Percentiles rank a stretch among this genome's conserved stretches.
Conservation (phyloP, 1,139 yeast species). For the Schwanniomyces etchellsii region DNA sequence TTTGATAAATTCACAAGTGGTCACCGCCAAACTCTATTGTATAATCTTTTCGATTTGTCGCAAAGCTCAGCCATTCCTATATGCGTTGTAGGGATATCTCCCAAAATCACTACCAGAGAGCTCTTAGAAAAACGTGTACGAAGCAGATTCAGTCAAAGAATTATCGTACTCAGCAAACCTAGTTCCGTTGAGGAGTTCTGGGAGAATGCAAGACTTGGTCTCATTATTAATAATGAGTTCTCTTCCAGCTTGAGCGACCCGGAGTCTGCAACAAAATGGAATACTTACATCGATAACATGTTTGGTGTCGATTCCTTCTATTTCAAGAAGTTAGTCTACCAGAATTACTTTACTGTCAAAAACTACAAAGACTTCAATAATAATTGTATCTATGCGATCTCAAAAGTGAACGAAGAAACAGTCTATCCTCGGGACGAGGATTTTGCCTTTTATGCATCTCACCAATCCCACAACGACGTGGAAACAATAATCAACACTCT, state of each 20-base stretch:
- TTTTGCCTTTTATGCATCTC: constrained; percentile 18
- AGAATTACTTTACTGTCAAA: constrained; percentile 54
- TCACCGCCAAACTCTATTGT: constrained; percentile 74
- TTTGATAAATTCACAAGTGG: constrained; percentile 72
- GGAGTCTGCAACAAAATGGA: constrained; percentile 43
- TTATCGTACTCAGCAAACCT: constrained; percentile 56
- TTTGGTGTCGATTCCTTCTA: constrained; percentile 9
- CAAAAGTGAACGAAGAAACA: constrained; percentile 15
- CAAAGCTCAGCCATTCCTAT: constrained; percentile 74
- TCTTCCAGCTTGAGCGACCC: constrained; percentile 12
- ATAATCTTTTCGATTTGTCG: constrained; percentile 80
- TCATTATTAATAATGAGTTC: constrained; percentile 18
- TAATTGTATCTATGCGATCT: constrained; percentile 42
- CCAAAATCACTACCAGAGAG: constrained; percentile 72
- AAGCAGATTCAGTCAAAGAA: constrained; percentile 80
- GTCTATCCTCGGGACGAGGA: constrained; percentile 31
- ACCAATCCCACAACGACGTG: constrained; percentile 16
- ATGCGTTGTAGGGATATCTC: constrained; percentile 75
- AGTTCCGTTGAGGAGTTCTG: constrained; percentile 39
- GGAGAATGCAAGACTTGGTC: constrained; percentile 21
- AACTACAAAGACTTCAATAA: constrained; percentile 54
- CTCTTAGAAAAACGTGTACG: constrained; percentile 85
- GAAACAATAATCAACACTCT: constrained; percentile 38
- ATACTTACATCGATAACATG: constrained; percentile 32
- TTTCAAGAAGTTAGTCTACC: constrained; percentile 21